A percentile compares a stretch with the other conserved stretches of the same genome.
These are phyloP conservation scores for Ceratocystis diversiconidia DNA, from an alignment of 2,329 filamentous ascomycete genomes.

Conservation along the genomic window DNA sequence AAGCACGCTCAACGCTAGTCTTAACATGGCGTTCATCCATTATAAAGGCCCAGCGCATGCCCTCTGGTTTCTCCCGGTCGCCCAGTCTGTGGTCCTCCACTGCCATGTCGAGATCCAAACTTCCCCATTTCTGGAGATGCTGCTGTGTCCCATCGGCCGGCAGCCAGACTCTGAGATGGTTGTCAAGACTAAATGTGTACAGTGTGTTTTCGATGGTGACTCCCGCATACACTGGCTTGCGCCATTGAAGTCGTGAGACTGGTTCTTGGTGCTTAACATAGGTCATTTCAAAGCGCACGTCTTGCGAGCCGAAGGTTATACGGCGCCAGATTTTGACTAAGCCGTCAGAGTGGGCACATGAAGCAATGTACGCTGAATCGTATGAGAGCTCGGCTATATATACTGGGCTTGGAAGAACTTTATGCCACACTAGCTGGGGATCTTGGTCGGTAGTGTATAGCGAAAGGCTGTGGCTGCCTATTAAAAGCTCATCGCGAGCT, in stretches of 20 bases:
- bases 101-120: constrained; percentile 60
- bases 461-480: constrained; percentile 55
- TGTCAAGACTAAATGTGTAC: constrained; percentile 77
- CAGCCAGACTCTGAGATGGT: constrained; percentile 70
- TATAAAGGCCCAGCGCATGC: constrained; percentile 56
- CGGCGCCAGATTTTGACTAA: constrained; percentile 89
- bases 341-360: constrained; percentile 61
- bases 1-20: constrained; percentile 59
- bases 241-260: constrained; percentile 79
- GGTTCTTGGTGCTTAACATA: constrained; percentile 75
- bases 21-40: constrained; percentile 71
- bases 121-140: constrained; percentile 64
- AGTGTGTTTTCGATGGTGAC: constrained; percentile 74
- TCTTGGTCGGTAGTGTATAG: constrained; percentile 45
- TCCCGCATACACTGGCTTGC: constrained; percentile 59
- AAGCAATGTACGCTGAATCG: constrained; percentile 76
- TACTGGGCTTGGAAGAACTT: constrained; percentile 54
- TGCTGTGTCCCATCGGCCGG: constrained; percentile 53
- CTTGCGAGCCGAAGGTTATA: constrained; percentile 66
- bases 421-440: constrained; percentile 55
- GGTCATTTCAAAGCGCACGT: constrained; percentile 76
- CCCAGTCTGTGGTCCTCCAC: constrained; percentile 36
- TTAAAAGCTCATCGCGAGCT: constrained; percentile 65
- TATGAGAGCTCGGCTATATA: constrained; percentile 69
- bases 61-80: constrained; percentile 23